Percentiles rank a stretch among this genome's conserved stretches.
Conservation (phyloP, 1,139 yeast genomes). For the Yamadazyma dushanensis region DNA sequence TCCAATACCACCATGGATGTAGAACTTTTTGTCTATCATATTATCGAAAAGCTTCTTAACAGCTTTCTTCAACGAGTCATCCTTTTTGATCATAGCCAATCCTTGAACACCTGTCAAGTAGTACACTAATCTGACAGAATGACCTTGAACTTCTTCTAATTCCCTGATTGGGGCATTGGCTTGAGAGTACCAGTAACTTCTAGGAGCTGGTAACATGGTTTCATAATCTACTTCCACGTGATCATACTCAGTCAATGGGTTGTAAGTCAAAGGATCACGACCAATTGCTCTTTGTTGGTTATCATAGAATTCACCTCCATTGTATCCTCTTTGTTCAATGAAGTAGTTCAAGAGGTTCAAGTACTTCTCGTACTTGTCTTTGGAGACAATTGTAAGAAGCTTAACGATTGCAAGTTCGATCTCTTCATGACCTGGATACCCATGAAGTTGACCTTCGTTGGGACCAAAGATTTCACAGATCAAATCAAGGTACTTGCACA, state of each 20-base stretch:
- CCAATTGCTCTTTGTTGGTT: slow-evolving; percentile 18
- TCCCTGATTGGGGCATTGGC: slow-evolving; percentile 17
- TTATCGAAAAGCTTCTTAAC: slow-evolving; percentile 19
- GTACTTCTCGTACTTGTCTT: slow-evolving; percentile 13
- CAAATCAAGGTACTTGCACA: slow-evolving; percentile 20
- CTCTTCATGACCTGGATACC: slow-evolving; percentile 27
- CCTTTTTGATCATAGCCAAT: slow-evolving; percentile 15
- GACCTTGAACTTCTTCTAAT: slow-evolving; percentile 17
- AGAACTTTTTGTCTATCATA: slow-evolving; percentile 21
- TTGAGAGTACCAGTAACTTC: slow-evolving; percentile 22
- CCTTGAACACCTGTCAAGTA: slow-evolving; percentile 20
- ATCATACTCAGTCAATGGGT: slow-evolving; percentile 11
- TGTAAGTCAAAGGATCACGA: slow-evolving; percentile 15
- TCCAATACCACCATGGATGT: slow-evolving; percentile 25
- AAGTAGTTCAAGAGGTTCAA: slow-evolving; percentile 19
- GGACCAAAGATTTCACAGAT: slow-evolving; percentile 18
- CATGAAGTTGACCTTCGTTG: slow-evolving; percentile 17
- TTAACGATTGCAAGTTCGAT: slow-evolving; percentile 23
- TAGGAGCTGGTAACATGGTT: slow-evolving; percentile 17
- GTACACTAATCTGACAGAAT: slow-evolving; percentile 18
- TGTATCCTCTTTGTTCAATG: slow-evolving; percentile 20
- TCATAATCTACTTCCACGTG: slow-evolving; percentile 10
- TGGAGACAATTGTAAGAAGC: slow-evolving; percentile 16
- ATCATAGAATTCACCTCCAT: slow-evolving; percentile 19
- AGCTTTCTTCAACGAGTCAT: slow-evolving; percentile 13